Conservation (phyloP, 352 stramenopile species). For the Pythium brassicae region DNA sequence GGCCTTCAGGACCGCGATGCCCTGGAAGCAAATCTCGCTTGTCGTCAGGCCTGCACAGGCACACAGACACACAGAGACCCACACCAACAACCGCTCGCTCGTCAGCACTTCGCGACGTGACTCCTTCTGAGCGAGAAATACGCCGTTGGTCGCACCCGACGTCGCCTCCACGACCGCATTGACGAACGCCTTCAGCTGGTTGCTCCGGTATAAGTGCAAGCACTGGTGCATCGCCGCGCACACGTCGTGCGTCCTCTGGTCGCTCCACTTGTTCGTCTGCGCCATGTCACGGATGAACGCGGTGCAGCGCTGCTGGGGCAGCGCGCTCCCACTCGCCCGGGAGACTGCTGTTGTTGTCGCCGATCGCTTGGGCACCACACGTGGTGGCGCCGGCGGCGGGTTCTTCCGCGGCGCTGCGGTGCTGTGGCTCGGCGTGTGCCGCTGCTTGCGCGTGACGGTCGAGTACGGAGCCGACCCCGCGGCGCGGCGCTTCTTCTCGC, state of each 20-base stretch:
- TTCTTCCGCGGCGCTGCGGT: not conserved
- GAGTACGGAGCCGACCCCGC: not conserved
- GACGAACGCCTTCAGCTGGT: constrained; percentile 38
- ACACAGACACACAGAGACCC: not conserved
- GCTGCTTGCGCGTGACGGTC: not conserved
- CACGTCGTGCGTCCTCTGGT: constrained; percentile 26
- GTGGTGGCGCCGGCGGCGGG: too few relatives aligned
- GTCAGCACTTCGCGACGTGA: not conserved
- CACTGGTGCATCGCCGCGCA: constrained; percentile 33
- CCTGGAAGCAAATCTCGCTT: constrained; percentile 25
- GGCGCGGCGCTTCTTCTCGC: not conserved
- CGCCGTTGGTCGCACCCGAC: constrained; percentile 19
- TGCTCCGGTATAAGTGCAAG: constrained; percentile 34
- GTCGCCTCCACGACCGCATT: constrained; percentile 24
- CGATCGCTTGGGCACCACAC: too few relatives aligned
- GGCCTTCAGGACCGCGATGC: constrained; percentile 29
- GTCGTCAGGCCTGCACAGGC: constrained; percentile 24
- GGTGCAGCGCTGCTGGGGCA: constrained; percentile 14
- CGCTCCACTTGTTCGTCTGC: constrained; percentile 26
- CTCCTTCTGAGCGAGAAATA: too few relatives aligned
- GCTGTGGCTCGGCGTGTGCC: not conserved
- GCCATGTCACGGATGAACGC: constrained; percentile 36
- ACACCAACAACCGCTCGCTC: not conserved
- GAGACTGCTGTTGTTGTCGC: not conserved
- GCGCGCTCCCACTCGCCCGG: too few relatives aligned